phyloP scores from a whole-genome alignment of 1,284 basidiomycete species.

The Irpex rosettiformis region DNA sequence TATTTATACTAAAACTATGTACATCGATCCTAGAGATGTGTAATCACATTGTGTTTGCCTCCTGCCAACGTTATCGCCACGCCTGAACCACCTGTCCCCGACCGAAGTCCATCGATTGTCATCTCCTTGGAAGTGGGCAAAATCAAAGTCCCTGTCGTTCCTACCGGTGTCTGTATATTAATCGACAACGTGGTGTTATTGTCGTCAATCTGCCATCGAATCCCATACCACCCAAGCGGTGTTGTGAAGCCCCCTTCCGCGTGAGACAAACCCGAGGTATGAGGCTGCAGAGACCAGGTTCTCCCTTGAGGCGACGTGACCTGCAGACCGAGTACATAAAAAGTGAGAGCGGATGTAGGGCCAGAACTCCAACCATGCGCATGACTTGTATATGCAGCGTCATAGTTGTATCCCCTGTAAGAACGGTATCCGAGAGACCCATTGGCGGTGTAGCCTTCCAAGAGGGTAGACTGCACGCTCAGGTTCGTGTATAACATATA shows the following conservation, averaged over 20 bases:
- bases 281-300: conserved; percentile 41
- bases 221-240: conserved; percentile 38
- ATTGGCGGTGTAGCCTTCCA: conserved; percentile 50
- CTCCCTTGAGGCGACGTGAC: conserved; percentile 36
- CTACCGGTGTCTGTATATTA: neutral
- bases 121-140: neutral
- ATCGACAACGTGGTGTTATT: conserved; percentile 6
- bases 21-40: neutral
- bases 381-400: conserved; percentile 45
- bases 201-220: conserved; percentile 25
- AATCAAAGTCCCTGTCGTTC: conserved; percentile 5
- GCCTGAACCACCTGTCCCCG: neutral
- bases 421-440: conserved; percentile 46
- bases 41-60: neutral
- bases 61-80: neutral
- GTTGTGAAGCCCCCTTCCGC: conserved; percentile 44
- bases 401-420: conserved; percentile 45
- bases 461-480: conserved; percentile 46
- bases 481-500: conserved; percentile 52
- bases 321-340: conserved; percentile 41
- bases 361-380: conserved; percentile 36
- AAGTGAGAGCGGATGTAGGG: conserved; percentile 35
- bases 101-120: neutral
- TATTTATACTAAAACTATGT: neutral
- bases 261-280: conserved; percentile 34